Evolutionary conservation across 225 moss, liverwort and hornwort species (phyloP).

Genomic region (Physcomitrium patens): DNA sequence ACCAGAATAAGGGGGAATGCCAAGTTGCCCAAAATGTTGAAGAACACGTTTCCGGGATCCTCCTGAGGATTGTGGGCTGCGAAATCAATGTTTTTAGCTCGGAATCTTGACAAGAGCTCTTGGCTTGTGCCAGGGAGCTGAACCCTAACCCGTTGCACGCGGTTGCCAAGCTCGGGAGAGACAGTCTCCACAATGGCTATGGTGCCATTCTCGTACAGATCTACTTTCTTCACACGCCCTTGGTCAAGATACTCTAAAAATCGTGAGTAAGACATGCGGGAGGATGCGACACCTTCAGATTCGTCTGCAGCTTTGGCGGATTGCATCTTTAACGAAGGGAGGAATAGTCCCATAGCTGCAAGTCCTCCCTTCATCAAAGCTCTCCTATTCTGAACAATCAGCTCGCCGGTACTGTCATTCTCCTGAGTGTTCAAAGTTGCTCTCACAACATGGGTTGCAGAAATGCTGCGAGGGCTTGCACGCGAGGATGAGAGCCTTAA

Average conservation of each 20-base stretch:
- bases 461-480: background rate
- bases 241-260: conserved; percentile 69
- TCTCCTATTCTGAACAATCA: background rate
- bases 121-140: conserved; percentile 68
- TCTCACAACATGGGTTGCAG: background rate
- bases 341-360: background rate
- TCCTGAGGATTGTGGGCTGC: conserved; percentile 60
- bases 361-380: background rate
- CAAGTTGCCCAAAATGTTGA: conserved; percentile 71
- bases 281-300: conserved; percentile 55
- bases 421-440: background rate
- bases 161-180: conserved; percentile 64
- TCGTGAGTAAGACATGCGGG: conserved; percentile 68
- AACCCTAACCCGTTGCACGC: conserved; percentile 69
- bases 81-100: conserved; percentile 70
- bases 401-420: background rate
- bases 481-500: background rate
- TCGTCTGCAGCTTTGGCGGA: conserved; percentile 57
- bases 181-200: conserved; percentile 75
- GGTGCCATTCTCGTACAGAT: conserved; percentile 71
- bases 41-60: conserved; percentile 55
- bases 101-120: conserved; percentile 61
- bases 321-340: background rate
- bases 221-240: conserved; percentile 73
- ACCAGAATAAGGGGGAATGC: conserved; percentile 76